Conservation (phyloP, 1,139 yeast genomes). For the Pichia sp. region DNA sequence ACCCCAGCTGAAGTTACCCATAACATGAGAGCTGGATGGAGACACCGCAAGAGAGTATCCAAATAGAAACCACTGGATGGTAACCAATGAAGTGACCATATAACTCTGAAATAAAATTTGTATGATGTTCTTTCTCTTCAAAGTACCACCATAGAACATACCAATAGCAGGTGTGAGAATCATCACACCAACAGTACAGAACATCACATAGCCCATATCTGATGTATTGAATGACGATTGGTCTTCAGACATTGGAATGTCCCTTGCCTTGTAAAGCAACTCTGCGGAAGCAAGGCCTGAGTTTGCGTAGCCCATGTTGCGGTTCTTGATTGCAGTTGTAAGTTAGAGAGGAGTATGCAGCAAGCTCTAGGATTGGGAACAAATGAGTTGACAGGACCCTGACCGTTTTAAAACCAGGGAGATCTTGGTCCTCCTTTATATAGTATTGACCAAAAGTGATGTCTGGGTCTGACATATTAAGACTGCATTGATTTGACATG, state of each 20-base stretch:
- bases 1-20: conserved; percentile 35
- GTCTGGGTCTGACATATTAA: too few species aligned
- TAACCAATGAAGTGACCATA: conserved; percentile 33
- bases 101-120: conserved; percentile 37
- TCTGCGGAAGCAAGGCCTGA: conserved; percentile 26
- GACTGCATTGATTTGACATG: too few species aligned
- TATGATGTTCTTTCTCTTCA: conserved; percentile 33
- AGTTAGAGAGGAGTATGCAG: too few species aligned
- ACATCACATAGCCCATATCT: conserved; percentile 34
- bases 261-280: conserved; percentile 12
- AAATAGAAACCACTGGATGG: conserved; percentile 37
- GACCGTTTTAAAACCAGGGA: too few species aligned
- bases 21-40: conserved; percentile 31
- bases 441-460: too few species aligned
- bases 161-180: conserved; percentile 41
- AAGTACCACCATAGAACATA: conserved; percentile 35
- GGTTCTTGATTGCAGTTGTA: too few species aligned
- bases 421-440: too few species aligned
- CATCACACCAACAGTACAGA: conserved; percentile 36
- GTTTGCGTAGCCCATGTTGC: conserved; percentile 22
- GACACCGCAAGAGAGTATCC: conserved; percentile 40
- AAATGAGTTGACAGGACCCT: too few species aligned
- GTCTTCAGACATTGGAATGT: conserved; percentile 22
- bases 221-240: conserved; percentile 23
- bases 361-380: too few species aligned